Percentiles rank a stretch among this genome's conserved stretches.
Evolutionary conservation across 768 basidiomycete species (phyloP).

Genomic region (Russula sp.): DNA sequence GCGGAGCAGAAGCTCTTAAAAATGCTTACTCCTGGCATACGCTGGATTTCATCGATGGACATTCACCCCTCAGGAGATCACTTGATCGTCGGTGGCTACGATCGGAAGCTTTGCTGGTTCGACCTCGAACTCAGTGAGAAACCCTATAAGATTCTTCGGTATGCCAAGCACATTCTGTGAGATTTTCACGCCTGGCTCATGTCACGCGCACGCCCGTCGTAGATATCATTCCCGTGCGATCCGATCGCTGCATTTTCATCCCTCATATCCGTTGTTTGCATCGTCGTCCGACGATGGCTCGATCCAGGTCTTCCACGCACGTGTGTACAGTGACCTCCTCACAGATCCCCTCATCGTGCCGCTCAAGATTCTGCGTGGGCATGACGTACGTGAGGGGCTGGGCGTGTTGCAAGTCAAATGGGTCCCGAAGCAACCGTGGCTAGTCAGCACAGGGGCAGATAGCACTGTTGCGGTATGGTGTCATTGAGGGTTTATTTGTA

Average conservation of each 20-base stretch:
- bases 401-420: conserved; percentile 90
- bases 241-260: conserved; percentile 89
- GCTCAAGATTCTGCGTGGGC: conserved; percentile 92
- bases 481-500: conserved; percentile 37
- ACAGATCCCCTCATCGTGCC: conserved; percentile 97
- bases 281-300: conserved; percentile 96
- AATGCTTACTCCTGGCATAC: conserved; percentile 90
- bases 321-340: conserved; percentile 92
- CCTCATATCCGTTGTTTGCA: conserved; percentile 90
- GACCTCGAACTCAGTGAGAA: conserved; percentile 95
- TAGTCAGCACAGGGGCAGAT: conserved; percentile 88
- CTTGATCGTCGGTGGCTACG: conserved; percentile 95
- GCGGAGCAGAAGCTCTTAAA: conserved; percentile 89
- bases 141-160: conserved; percentile 92
- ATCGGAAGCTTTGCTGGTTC: conserved; percentile 98
- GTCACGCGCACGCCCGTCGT: background rate
- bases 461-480: conserved; percentile 86
- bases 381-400: conserved; percentile 73
- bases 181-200: background rate
- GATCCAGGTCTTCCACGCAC: conserved; percentile 93
- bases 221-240: conserved; percentile 95
- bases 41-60: conserved; percentile 97
- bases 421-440: conserved; percentile 88
- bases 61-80: conserved; percentile 95
- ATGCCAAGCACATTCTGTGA: conserved; percentile 27